phyloP scores from a whole-genome alignment of 2,329 filamentous ascomycete genomes.

The Talaromyces sp. region DNA sequence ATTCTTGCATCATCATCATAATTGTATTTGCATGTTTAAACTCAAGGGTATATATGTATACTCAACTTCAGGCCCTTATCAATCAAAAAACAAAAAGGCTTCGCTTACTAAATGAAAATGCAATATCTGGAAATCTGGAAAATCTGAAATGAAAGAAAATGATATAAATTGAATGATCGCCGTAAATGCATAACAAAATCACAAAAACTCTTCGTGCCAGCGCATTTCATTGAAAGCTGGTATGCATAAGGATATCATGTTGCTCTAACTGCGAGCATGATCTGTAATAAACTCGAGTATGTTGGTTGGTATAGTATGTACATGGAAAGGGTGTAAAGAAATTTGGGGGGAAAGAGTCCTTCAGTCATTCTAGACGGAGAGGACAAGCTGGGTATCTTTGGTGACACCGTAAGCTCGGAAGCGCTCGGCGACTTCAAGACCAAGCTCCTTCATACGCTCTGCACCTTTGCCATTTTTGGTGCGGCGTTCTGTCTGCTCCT shows the following conservation, averaged over 20 bases:
- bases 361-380: conserved; percentile 55
- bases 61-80: not conserved
- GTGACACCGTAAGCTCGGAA: conserved; percentile 59
- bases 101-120: not conserved
- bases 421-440: conserved; percentile 81
- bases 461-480: conserved; percentile 80
- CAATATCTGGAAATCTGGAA: not conserved
- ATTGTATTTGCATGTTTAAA: not conserved
- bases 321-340: conserved; percentile 15
- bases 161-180: conserved; percentile 17
- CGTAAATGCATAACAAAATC: conserved; percentile 23
- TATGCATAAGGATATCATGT: not conserved
- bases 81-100: not conserved
- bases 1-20: not conserved
- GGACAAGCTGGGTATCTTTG: conserved; percentile 57
- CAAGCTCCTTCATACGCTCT: conserved; percentile 88
- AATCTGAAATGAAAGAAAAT: not conserved
- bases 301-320: conserved; percentile 19
- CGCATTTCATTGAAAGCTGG: conserved; percentile 1
- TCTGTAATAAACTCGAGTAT: not conserved
- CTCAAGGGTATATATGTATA: conserved; percentile 6
- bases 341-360: conserved; percentile 9
- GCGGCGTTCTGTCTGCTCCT: conserved; percentile 56
- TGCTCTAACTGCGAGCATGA: not conserved
- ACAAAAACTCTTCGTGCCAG: conserved; percentile 15